Conservation (phyloP, 2,329 filamentous ascomycete genomes). For the Claviceps pusilla region DNA sequence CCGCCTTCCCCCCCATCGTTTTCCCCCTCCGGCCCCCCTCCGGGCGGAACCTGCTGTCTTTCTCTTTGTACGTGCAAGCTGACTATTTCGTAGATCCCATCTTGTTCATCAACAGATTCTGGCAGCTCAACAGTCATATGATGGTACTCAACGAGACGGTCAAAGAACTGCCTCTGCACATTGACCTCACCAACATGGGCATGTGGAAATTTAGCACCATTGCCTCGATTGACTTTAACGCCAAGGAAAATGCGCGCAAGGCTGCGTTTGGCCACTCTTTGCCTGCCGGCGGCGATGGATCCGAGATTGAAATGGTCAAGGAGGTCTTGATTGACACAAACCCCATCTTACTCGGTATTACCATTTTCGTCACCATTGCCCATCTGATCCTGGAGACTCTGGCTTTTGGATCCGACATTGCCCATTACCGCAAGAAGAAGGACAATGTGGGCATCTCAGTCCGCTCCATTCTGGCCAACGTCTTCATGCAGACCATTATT, state of each 20-base stretch:
- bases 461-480: conserved; percentile 88
- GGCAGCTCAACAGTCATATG: conserved; percentile 90
- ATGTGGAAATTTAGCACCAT: conserved; percentile 85
- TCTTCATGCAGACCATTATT: conserved; percentile 93
- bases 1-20: too few species aligned
- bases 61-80: conserved; percentile 7
- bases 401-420: conserved; percentile 93
- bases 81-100: conserved; percentile 44
- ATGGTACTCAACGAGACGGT: conserved; percentile 81
- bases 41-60: too few species aligned
- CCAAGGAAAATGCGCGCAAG: conserved; percentile 67
- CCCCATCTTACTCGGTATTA: conserved; percentile 74
- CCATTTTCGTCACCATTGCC: conserved; percentile 67
- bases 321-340: conserved; percentile 90
- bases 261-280: conserved; percentile 58
- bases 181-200: conserved; percentile 66
- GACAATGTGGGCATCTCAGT: conserved; percentile 95
- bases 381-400: conserved; percentile 94
- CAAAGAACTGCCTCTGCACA: conserved; percentile 62
- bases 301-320: conserved; percentile 94
- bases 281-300: conserved; percentile 71
- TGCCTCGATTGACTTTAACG: conserved; percentile 70
- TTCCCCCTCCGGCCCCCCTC: too few species aligned
- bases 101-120: conserved; percentile 89
- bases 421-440: conserved; percentile 99